Conservation (phyloP, 768 basidiomycete genomes). For the Tephrocybe sp. region DNA sequence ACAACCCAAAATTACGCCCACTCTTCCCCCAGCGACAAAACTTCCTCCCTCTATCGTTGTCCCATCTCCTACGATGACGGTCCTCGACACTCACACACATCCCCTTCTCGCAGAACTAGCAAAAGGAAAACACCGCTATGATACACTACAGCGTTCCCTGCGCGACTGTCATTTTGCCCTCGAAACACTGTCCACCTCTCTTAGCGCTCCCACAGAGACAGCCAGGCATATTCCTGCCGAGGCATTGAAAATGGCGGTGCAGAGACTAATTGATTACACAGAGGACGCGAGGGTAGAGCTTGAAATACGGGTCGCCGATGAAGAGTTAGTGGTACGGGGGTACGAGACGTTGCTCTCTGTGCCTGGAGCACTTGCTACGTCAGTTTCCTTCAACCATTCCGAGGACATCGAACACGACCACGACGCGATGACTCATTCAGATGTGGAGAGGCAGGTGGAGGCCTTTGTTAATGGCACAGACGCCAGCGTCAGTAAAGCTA, state of each 20-base stretch:
- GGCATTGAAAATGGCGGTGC: constrained; percentile 49
- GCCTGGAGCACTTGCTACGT: constrained; percentile 40
- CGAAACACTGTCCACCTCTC: constrained; percentile 46
- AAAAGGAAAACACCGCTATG: constrained; percentile 30
- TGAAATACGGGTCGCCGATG: constrained; percentile 76
- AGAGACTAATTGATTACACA: constrained; percentile 67
- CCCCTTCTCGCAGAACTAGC: constrained; percentile 45
- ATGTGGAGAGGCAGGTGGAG: constrained; percentile 48
- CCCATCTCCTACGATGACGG: neutral
- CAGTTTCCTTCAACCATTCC: neutral
- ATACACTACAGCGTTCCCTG: constrained; percentile 20
- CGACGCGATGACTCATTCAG: constrained; percentile 25
- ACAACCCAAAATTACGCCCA: neutral
- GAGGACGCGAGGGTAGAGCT: constrained; percentile 83
- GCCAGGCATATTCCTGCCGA: constrained; percentile 22
- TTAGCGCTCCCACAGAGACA: constrained; percentile 11
- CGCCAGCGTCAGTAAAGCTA: constrained; percentile 40
- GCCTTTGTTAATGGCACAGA: constrained; percentile 58
- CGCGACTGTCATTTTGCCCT: constrained; percentile 58
- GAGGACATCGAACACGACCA: constrained; percentile 6
- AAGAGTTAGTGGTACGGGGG: constrained; percentile 59
- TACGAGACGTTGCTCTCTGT: constrained; percentile 67
- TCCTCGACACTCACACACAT: constrained; percentile 16
- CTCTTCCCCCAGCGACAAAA: neutral
- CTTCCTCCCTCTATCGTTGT: neutral